phyloP scores from a whole-genome alignment of 805 yeast species.

The Sugiyamaella lignohabitans region DNA sequence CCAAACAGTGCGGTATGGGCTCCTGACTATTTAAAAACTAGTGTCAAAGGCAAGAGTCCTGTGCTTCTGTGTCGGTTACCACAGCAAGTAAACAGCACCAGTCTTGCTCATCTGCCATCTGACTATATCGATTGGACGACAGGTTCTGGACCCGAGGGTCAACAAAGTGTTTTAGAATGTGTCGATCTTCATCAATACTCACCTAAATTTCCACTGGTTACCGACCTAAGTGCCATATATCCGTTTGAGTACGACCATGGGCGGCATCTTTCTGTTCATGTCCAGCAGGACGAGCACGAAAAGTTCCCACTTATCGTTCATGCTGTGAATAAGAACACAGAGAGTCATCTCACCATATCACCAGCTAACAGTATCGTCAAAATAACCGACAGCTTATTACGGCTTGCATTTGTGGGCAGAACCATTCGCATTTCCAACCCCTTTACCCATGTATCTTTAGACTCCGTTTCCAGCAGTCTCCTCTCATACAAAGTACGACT shows the following conservation, averaged over 20 bases:
- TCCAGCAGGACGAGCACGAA: neutral
- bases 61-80: neutral
- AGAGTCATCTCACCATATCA: neutral
- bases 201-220: neutral
- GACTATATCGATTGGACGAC: neutral
- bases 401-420: neutral
- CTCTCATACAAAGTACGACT: constrained; percentile 8
- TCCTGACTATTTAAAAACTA: neutral
- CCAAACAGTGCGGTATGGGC: neutral
- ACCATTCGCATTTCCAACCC: neutral
- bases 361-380: neutral
- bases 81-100: neutral
- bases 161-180: neutral
- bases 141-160: neutral
- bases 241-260: neutral
- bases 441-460: neutral
- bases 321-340: neutral
- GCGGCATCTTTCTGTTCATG: neutral
- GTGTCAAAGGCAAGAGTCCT: neutral
- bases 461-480: constrained; percentile 5
- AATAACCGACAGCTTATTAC: neutral
- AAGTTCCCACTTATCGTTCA: neutral
- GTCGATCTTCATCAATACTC: neutral
- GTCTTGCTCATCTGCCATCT: no score
- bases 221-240: neutral